Base-by-base conservation (phyloP, 257 asterid species). In the Mentha longifolia region DNA sequence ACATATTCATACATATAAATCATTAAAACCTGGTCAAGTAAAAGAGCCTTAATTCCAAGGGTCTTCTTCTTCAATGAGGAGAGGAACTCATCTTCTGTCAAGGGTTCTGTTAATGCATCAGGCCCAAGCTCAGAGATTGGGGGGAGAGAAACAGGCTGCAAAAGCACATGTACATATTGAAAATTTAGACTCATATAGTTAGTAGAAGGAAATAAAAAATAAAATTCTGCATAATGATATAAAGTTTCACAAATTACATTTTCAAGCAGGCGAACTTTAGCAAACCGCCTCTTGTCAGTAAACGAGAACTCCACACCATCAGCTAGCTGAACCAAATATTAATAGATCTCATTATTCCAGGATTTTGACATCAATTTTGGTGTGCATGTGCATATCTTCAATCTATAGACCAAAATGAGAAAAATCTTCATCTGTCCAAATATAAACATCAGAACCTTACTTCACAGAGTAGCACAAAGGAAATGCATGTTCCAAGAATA, bases 41-140 rank as follows among this genome's bases (percentile, higher is more conserved):
- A 83, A 80, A 95, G 95, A 67, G 98, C 94, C 89, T 95, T 95
- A 74, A 95, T 85, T 66, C 96, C 98, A 73, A 79, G 85, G 75
- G 2, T 28, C 31, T 89, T 95, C 92, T 89, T 95, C 78, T 80
- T 81, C 82, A 92, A 78, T 73, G 88, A 78, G 74, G 68, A 85
- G 70, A 57, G 63, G 79, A 95, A 87, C 73, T 82, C 92, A 17
- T 89, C 94, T 31, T 74, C 76, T 42, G 86, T 79, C 97, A 84
- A 82, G 54, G 93, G 96, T 76, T 92, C 95, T 75, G 68, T 67
- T 67, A 95, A 61, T 1, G 97, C 99, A 95, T 95, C 99, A n/a
- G 97, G 94, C 52, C 99, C 99, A 79, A 95, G 99, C 87, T 85
- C 98, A 61, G 98, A 92, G 72, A 95, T 89, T 57, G 98, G 99